phyloP scores from a whole-genome alignment of 106 monocot genomes.

The Hemerocallis citrina region DNA sequence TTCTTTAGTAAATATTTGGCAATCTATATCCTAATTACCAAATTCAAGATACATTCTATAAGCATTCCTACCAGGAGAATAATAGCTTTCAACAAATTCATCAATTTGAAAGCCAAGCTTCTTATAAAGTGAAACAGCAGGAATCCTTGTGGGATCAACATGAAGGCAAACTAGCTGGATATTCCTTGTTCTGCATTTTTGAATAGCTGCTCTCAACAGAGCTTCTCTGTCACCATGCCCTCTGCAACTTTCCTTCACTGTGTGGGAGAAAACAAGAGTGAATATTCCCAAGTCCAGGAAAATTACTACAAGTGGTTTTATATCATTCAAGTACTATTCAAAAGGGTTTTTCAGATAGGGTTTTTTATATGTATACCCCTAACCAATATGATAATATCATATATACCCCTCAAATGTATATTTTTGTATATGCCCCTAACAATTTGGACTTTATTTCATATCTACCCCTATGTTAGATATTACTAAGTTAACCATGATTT shows the following conservation, averaged over 20 bases:
- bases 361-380: no score
- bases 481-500: no score
- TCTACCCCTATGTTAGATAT: no score
- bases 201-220: conserved; percentile 61
- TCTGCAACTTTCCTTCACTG: conserved; percentile 79
- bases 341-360: no score
- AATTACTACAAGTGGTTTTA: no score
- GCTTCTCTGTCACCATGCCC: conserved; percentile 61
- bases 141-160: conserved; percentile 63
- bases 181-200: conserved; percentile 56
- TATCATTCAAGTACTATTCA: no score
- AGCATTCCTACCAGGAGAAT: conserved; percentile 67
- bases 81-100: conserved; percentile 47
- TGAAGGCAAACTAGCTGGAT: conserved; percentile 79
- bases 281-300: no score
- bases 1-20: no score
- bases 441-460: no score
- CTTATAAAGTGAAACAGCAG: conserved; percentile 59
- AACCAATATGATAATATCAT: no score
- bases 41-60: conserved; percentile 90
- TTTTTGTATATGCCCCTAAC: no score
- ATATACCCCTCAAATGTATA: no score
- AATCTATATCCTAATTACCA: conserved; percentile 10
- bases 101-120: conserved; percentile 74
- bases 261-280: not conserved